Percentiles rank a stretch among this genome's conserved stretches.
Evolutionary conservation across 495 filamentous ascomycete genomes (phyloP).

Genomic region (Xylaria palmicola): DNA sequence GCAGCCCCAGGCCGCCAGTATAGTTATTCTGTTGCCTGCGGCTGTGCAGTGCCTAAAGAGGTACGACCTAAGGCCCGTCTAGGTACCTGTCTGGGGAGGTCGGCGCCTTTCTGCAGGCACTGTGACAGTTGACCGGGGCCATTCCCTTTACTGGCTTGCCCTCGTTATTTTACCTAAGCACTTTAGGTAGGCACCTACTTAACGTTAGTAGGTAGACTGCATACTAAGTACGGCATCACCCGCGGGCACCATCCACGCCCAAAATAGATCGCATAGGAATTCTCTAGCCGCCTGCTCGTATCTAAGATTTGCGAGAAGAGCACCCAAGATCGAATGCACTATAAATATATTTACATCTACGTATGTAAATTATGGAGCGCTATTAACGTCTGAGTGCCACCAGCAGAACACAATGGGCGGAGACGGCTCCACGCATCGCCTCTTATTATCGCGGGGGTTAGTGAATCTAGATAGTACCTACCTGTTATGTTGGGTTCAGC

Average conservation of each 20-base stretch:
- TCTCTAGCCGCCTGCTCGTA: no score
- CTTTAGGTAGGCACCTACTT: no score
- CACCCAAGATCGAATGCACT: no score
- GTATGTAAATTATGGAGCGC: no score
- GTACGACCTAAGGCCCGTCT: no score
- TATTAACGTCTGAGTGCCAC: neutral
- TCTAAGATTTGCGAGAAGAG: no score
- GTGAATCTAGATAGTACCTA: constrained; percentile 9
- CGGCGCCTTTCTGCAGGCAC: neutral
- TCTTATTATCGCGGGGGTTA: constrained; percentile 10
- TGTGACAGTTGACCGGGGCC: neutral
- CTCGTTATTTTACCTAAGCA: no score
- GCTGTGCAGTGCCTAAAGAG: neutral
- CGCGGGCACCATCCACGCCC: no score
- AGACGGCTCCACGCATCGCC: neutral
- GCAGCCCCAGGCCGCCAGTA: constrained; percentile 6
- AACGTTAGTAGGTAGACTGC: no score
- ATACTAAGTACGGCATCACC: no score
- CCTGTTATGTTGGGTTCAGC: constrained; percentile 1
- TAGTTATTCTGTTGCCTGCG: constrained; percentile 33
- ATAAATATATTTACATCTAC: no score
- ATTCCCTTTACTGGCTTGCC: neutral
- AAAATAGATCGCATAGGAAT: no score
- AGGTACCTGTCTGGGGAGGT: neutral
- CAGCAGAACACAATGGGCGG: neutral